These are phyloP conservation scores for Leucosporidium creatinivorum DNA, from an alignment of 768 basidiomycete genomes.

Conservation along the genomic window DNA sequence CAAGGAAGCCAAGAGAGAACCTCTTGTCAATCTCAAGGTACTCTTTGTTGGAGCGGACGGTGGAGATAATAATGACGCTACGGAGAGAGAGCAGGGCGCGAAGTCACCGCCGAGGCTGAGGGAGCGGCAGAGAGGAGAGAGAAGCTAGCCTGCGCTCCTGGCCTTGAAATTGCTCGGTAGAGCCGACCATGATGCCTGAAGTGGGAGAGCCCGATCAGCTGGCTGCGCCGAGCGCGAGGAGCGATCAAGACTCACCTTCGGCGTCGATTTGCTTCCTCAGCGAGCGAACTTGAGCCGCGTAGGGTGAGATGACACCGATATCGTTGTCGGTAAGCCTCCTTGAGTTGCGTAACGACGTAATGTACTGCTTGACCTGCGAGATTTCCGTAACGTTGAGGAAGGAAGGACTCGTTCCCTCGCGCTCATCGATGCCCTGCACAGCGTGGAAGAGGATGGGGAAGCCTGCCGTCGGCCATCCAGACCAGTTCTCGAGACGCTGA, in stretches of 20 bases:
- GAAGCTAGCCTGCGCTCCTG: constrained; percentile 10
- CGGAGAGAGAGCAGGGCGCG: no score
- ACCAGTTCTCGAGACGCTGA: constrained; percentile 28
- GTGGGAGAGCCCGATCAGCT: no score
- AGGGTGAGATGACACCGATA: constrained; percentile 25
- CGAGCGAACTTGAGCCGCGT: constrained; percentile 9
- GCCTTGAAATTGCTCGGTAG: constrained; percentile 30
- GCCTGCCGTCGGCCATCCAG: constrained; percentile 31
- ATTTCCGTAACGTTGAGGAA: constrained; percentile 41
- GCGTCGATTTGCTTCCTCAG: not conserved
- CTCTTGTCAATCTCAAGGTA: constrained; percentile 37
- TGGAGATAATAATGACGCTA: constrained; percentile 35
- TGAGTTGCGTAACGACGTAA: not conserved
- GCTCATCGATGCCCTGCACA: constrained; percentile 37
- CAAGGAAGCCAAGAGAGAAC: constrained; percentile 41
- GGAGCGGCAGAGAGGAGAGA: no score
- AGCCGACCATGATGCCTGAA: constrained; percentile 1
- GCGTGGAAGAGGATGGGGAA: constrained; percentile 40
- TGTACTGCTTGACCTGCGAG: not conserved
- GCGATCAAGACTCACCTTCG: no score
- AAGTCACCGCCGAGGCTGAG: no score
- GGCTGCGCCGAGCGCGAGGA: no score
- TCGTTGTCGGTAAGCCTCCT: not conserved
- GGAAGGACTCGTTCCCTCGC: constrained; percentile 39
- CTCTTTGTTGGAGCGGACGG: constrained; percentile 34